These are phyloP conservation scores for Gossypium trilobum DNA, from an alignment of 441 rosid species.

Conservation along the genomic window DNA sequence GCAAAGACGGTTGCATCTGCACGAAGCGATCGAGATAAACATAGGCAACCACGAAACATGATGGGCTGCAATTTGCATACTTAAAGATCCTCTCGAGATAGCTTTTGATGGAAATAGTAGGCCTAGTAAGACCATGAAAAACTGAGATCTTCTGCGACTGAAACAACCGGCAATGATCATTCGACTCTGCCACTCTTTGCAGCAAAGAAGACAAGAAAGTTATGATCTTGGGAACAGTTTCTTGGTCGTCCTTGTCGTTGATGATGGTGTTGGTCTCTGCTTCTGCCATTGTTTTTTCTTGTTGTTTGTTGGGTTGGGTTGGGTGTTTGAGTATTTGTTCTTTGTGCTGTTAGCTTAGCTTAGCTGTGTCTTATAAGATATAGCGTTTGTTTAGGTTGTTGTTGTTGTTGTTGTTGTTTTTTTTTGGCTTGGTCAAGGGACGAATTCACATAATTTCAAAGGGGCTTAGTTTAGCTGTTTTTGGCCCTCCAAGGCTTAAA, in stretches of 20 bases:
- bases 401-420: not conserved
- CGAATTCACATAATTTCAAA: not conserved
- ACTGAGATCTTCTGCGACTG: slow-evolving; percentile 41
- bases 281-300: slow-evolving; percentile 20
- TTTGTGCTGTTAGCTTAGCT: not conserved
- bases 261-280: not conserved
- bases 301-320: not conserved
- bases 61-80: slow-evolving; percentile 77
- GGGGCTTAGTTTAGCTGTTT: not conserved
- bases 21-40: slow-evolving; percentile 73
- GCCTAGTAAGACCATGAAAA: slow-evolving; percentile 59
- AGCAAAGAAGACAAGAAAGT: slow-evolving; percentile 57
- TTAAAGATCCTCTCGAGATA: slow-evolving; percentile 75
- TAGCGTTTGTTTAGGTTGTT: not conserved
- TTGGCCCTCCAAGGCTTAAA: not conserved
- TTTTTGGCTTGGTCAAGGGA: not conserved
- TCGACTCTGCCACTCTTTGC: slow-evolving; percentile 50
- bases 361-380: not conserved
- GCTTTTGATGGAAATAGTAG: slow-evolving; percentile 56
- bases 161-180: slow-evolving; percentile 34
- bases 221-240: slow-evolving; percentile 45
- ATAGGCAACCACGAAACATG: slow-evolving; percentile 73
- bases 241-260: not conserved
- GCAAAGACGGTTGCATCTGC: slow-evolving; percentile 51
- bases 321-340: not conserved